Evolutionary conservation across 2,329 filamentous ascomycete genomes (phyloP), one percentile per base, ranked within the genome.

Genomic region (Penicillium sp.): DNA sequence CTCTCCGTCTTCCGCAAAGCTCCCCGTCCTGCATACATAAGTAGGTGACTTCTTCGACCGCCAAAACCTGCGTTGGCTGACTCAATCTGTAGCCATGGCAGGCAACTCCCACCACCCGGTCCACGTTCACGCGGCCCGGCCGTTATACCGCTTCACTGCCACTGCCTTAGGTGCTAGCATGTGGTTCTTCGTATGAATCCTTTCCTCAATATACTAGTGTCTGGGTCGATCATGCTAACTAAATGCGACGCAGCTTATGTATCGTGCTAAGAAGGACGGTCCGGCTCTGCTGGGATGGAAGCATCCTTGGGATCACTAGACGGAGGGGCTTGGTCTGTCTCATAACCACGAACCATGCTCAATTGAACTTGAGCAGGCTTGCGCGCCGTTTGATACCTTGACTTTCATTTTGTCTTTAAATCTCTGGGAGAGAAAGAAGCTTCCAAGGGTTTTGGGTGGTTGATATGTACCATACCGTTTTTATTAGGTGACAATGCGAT

Each of bases 211-310:
- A 8, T 21, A 11, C 4, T 31, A 24, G n/a, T 10, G 35, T 24
- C 13, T n/a, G 22, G 16, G 4, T 19, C 37, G 26, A 27, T 42
- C 16, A 13, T 13, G 26, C 56, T 59, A 49, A 58, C 21, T 6
- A 21, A 31, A n/a, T 33, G 29, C 13, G 16, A 33, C 59, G 37
- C 70, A 96, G 93, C 80, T 97, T 73, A 92, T 97, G 87, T 98
- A 97, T 81, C 87, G 95, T 71, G 91, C 92, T 70, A 96, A 93
- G 86, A 90, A 97, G 81, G 95, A 99, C 71, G 93, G 93, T n/a
- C 84, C 93, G 24, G 93, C 87, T 54, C 81, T 98, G 63, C 75
- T 99, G 69, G 95, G 95, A 75, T 91, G 87, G 89, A 97, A 92
- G 81, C 95, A 98, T 78, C 95, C 92, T 65, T 97, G 92, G 91